phyloP scores from a whole-genome alignment of 805 yeast genomes.

The Metschnikowia borealis region DNA sequence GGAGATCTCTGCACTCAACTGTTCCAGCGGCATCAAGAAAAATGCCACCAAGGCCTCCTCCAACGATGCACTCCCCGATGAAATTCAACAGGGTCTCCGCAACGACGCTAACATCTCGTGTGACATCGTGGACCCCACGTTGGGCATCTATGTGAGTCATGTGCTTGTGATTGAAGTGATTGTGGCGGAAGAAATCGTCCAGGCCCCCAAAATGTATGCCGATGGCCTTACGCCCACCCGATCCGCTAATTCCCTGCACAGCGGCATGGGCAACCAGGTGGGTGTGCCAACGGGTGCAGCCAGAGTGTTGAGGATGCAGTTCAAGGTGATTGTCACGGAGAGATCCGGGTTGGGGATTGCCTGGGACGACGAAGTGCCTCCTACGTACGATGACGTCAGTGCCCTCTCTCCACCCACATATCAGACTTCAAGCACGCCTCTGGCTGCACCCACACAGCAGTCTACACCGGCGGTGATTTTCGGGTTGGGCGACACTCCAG shows the following conservation, averaged over 20 bases:
- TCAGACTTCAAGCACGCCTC: conserved; percentile 31
- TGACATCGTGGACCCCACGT: conserved; percentile 75
- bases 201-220: conserved; percentile 4
- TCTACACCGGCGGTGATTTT: conserved; percentile 36
- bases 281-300: conserved; percentile 95
- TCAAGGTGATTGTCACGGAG: conserved; percentile 76
- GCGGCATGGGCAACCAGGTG: conserved; percentile 18
- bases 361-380: conserved; percentile 99
- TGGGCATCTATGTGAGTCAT: conserved; percentile 77
- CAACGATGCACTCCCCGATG: conserved; percentile 25
- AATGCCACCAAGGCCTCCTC: conserved; percentile 45
- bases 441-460: conserved; percentile 31
- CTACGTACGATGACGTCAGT: conserved; percentile 81
- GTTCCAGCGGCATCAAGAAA: conserved; percentile 49
- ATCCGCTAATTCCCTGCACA: conserved; percentile 19
- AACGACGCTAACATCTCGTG: conserved; percentile 59
- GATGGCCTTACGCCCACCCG: conserved; percentile 24
- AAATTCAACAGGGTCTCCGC: conserved; percentile 24
- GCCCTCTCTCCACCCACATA: conserved; percentile 88
- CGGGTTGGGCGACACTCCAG: conserved; percentile 44
- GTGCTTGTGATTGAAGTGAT: conserved; percentile 78
- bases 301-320: conserved; percentile 90
- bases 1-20: conserved; percentile 56
- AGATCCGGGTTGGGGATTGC: conserved; percentile 94
- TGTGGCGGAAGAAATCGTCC: conserved; percentile 82